Conservation (phyloP, 2,329 filamentous ascomycete species). For the Drechmeria coniospora region DNA sequence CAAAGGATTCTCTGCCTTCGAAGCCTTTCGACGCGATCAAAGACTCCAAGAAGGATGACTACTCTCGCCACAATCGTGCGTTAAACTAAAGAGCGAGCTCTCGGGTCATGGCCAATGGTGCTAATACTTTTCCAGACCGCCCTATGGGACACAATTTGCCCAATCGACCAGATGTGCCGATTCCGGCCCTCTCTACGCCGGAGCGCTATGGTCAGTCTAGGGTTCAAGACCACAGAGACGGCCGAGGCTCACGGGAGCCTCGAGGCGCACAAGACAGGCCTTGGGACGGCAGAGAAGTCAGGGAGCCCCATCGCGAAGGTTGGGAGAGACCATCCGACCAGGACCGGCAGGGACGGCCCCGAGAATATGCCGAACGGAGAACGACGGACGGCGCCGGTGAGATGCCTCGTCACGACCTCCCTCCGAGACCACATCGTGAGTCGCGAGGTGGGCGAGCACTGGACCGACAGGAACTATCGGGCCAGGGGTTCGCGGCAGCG, state of each 20-base stretch:
- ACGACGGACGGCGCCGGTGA: conserved; percentile 18
- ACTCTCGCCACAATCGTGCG: conserved; percentile 8
- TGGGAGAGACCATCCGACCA: conserved; percentile 24
- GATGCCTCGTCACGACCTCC: conserved; percentile 12
- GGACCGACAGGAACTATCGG: conserved; percentile 16
- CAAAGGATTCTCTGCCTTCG: conserved; percentile 19
- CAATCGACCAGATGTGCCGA: conserved; percentile 41
- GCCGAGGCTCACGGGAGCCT: conserved; percentile 19
- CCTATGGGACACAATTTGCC: conserved; percentile 28
- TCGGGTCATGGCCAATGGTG: too few relatives aligned
- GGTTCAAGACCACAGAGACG: conserved; percentile 17
- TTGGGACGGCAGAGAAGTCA: conserved; percentile 23
- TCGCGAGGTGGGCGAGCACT: conserved; percentile 11
- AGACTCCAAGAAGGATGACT: conserved; percentile 13
- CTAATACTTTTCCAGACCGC: conserved; percentile 16
- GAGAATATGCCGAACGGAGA: conserved; percentile 30
- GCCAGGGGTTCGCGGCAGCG: conserved; percentile 10
- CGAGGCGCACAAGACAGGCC: background rate
- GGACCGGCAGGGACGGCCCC: conserved; percentile 23
- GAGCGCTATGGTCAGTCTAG: conserved; percentile 29
- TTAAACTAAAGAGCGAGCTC: too few relatives aligned
- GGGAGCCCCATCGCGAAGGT: conserved; percentile 19
- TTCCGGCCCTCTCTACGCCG: conserved; percentile 29
- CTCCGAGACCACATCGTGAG: conserved; percentile 19
- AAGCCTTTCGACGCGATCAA: conserved; percentile 13